Evolutionary conservation across 495 filamentous ascomycete species (phyloP).

Genomic region (Podospora conica): DNA sequence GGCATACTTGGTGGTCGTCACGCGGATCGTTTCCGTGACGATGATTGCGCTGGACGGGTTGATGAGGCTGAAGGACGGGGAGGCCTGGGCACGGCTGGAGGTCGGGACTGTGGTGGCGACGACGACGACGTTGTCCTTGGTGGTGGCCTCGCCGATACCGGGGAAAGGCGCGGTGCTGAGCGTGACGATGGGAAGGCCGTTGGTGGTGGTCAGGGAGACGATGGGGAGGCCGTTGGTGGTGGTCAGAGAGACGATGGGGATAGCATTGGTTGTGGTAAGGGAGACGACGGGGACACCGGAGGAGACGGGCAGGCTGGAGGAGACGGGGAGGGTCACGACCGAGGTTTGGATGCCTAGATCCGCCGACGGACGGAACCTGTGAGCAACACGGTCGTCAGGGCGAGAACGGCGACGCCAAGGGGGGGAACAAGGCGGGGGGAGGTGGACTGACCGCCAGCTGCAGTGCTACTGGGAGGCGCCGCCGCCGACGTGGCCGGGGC

Average conservation of each 20-base stretch:
- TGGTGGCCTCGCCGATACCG: not conserved
- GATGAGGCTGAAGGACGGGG: not conserved
- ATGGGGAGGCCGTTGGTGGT: not conserved
- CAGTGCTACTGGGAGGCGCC: not conserved
- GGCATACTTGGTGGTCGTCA: not conserved
- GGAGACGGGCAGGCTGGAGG: not conserved
- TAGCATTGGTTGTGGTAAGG: not conserved
- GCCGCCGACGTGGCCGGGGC: not conserved
- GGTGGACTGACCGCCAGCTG: not conserved
- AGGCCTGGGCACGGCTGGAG: not conserved
- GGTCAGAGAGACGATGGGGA: not conserved
- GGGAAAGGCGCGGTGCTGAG: not conserved
- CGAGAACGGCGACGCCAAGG: not conserved
- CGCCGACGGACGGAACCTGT: not conserved
- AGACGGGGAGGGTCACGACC: not conserved
- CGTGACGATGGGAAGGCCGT: not conserved
- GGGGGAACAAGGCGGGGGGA: not conserved
- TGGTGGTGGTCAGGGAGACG: not conserved
- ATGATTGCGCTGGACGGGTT: not conserved
- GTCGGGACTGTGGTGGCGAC: not conserved
- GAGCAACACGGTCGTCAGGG: not conserved
- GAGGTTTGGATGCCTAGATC: not conserved
- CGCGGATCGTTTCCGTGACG: conserved; percentile 10
- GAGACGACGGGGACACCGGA: not conserved
- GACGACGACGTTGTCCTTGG: not conserved